These are phyloP conservation scores for Trichoderma sp. DNA, from an alignment of 2,329 filamentous ascomycete species.

Conservation along the genomic window DNA sequence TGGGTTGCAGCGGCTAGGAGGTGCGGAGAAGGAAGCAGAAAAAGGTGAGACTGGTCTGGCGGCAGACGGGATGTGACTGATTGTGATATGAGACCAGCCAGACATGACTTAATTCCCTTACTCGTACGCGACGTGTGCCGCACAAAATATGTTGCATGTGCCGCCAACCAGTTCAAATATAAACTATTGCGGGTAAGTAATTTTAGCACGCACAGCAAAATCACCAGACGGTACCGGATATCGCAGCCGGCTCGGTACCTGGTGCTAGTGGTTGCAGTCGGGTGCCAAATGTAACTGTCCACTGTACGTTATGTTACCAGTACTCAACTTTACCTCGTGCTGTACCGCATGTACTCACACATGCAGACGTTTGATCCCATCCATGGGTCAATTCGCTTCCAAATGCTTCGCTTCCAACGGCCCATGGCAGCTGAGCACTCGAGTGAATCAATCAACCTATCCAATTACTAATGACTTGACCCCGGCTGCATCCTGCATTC, in stretches of 20 bases:
- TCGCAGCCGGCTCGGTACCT: background rate
- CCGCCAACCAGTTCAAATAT: background rate
- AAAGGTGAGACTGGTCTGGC: background rate
- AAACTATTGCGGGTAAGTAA: background rate
- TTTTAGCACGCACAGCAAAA: background rate
- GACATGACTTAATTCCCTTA: background rate
- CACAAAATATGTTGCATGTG: too few relatives aligned
- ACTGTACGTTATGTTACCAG: background rate
- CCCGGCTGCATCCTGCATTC: background rate
- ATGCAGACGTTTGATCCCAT: background rate
- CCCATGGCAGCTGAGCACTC: background rate
- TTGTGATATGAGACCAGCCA: background rate
- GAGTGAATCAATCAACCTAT: background rate
- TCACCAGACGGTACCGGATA: background rate
- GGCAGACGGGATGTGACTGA: background rate
- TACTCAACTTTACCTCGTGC: background rate
- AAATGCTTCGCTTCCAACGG: background rate
- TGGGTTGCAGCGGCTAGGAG: constrained; percentile 7
- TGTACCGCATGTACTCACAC: background rate
- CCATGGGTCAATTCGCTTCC: background rate
- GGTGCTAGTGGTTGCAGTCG: background rate
- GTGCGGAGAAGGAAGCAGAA: constrained; percentile 8
- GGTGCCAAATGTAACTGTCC: background rate
- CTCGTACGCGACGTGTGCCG: background rate
- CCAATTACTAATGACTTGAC: background rate